Conservation (phyloP, 2,329 filamentous ascomycete genomes). For the Pyrenophora tritici-repentis region DNA sequence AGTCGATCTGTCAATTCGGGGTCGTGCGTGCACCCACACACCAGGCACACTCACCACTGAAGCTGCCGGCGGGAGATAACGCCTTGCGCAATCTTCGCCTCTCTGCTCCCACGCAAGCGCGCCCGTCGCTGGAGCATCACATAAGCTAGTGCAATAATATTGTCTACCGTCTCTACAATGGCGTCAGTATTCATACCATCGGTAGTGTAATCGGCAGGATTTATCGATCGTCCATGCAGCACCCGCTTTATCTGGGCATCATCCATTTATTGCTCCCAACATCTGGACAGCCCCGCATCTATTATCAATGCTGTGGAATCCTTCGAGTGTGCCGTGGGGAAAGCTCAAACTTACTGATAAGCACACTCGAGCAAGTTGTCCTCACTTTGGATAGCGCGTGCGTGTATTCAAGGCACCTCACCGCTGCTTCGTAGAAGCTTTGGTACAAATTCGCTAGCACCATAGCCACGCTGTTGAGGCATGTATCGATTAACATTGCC, state of each 20-base stretch:
- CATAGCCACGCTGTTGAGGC: conserved; percentile 71
- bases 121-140: conserved; percentile 64
- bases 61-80: conserved; percentile 65
- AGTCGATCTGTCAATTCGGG: conserved; percentile 16
- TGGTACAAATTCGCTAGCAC: conserved; percentile 75
- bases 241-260: conserved; percentile 19
- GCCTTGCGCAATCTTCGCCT: conserved; percentile 44
- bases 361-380: conserved; percentile 63
- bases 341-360: conserved; percentile 58
- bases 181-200: conserved; percentile 25
- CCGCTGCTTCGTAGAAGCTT: conserved; percentile 77
- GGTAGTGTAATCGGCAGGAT: conserved; percentile 11
- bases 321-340: conserved; percentile 4
- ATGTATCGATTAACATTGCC: conserved; percentile 79
- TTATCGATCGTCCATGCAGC: conserved; percentile 23
- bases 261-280: conserved; percentile 8
- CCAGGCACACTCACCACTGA: conserved; percentile 60
- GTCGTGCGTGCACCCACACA: conserved; percentile 18
- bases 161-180: conserved; percentile 64
- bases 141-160: conserved; percentile 68
- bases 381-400: conserved; percentile 62
- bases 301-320: conserved; percentile 15
- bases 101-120: conserved; percentile 46
- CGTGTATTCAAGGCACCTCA: conserved; percentile 69
- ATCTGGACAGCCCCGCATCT: conserved; percentile 16